These are phyloP conservation scores for Carex arenaria DNA, from an alignment of 202 grass and related monocot species.

Conservation along the genomic window DNA sequence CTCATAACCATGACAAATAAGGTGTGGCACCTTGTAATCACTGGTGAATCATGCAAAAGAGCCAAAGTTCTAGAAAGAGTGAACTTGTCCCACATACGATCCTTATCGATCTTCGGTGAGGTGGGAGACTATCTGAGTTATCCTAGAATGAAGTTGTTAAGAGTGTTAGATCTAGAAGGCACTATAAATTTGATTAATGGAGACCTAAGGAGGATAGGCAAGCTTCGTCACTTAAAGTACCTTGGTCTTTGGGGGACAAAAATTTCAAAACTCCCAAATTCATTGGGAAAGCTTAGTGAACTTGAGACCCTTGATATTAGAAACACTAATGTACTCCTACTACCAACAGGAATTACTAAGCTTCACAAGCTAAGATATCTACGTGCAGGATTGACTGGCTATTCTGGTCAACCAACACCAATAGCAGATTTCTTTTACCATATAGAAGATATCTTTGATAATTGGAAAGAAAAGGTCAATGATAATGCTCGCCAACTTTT, in stretches of 20 bases:
- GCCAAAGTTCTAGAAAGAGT: conserved; percentile 7
- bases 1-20: conserved; percentile 3
- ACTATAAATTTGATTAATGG: conserved; percentile 9
- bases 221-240: conserved; percentile 35
- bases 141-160: conserved; percentile 18
- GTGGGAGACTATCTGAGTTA: neutral
- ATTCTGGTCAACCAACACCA: too few species aligned
- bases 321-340: conserved; percentile 23
- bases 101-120: conserved; percentile 34
- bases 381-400: too few species aligned
- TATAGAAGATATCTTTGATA: too few species aligned
- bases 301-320: conserved; percentile 52
- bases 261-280: conserved; percentile 28
- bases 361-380: conserved; percentile 11
- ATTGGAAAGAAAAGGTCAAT: too few species aligned
- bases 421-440: fast-evolving
- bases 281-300: conserved; percentile 29
- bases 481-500: too few species aligned
- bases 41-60: neutral
- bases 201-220: conserved; percentile 25
- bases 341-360: conserved; percentile 26
- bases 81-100: conserved; percentile 30
- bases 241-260: conserved; percentile 31
- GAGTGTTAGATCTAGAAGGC: conserved; percentile 55
- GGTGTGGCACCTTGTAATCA: conserved; percentile 34